These are phyloP conservation scores for Aspergillus panamensis DNA, from an alignment of 495 filamentous ascomycete genomes.

Conservation along the genomic window DNA sequence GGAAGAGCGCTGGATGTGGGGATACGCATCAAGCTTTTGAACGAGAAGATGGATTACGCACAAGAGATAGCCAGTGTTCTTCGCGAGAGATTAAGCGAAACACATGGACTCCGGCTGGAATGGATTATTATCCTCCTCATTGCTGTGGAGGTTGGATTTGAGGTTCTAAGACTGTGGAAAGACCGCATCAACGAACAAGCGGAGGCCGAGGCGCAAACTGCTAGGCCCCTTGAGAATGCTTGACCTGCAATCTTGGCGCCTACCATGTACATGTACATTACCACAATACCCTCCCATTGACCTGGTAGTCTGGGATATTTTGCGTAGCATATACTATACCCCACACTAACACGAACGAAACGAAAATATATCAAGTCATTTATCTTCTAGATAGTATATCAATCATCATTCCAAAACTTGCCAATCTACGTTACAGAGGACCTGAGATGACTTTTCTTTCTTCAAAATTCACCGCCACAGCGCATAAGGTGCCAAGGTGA, in stretches of 20 bases:
- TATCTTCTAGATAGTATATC: too few relatives aligned
- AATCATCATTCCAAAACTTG: too few relatives aligned
- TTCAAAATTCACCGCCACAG: too few relatives aligned
- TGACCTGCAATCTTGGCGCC: background rate
- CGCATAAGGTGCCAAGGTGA: too few relatives aligned
- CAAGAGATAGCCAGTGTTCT: conserved; percentile 91
- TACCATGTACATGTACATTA: background rate
- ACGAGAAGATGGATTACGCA: conserved; percentile 97
- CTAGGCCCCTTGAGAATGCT: background rate
- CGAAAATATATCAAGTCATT: background rate
- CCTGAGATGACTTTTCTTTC: too few relatives aligned
- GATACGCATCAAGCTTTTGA: conserved; percentile 86
- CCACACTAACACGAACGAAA: conserved; percentile 1
- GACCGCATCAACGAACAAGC: conserved; percentile 49
- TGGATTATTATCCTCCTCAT: conserved; percentile 97
- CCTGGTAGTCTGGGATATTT: background rate
- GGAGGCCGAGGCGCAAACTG: conserved; percentile 26
- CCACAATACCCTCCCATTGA: background rate
- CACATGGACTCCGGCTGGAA: conserved; percentile 81
- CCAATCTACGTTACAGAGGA: too few relatives aligned
- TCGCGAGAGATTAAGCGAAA: conserved; percentile 84
- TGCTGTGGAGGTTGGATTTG: conserved; percentile 80
- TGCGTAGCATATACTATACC: background rate
- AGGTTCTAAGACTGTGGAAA: conserved; percentile 58
- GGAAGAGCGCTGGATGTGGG: conserved; percentile 86